These are phyloP conservation scores for Fusarium tricinctum DNA, from an alignment of 2,329 filamentous ascomycete genomes.

Conservation along the genomic window DNA sequence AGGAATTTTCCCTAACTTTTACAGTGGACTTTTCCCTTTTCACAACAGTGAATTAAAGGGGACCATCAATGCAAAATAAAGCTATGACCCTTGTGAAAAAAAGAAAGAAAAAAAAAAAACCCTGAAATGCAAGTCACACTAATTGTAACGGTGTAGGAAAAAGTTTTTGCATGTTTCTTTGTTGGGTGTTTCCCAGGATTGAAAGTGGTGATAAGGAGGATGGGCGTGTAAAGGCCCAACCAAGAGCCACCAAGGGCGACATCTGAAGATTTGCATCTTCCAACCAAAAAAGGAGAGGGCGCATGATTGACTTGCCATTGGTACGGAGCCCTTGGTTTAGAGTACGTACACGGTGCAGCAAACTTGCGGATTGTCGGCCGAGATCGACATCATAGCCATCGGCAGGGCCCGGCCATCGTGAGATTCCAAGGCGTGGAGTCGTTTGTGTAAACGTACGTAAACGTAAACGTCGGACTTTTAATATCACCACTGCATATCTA, in stretches of 20 bases:
- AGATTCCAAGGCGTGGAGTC: conserved; percentile 11
- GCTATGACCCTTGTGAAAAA: conserved; percentile 14
- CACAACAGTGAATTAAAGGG: neutral
- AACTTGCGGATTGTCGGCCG: conserved; percentile 24
- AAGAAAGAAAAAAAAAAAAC: conserved; percentile 18
- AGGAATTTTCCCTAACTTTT: conserved; percentile 25
- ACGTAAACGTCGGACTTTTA: neutral
- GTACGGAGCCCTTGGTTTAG: too few relatives aligned
- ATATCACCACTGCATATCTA: conserved; percentile 12
- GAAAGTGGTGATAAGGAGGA: too few relatives aligned
- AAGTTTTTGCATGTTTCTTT: conserved; percentile 3
- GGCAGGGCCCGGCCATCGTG: conserved; percentile 44
- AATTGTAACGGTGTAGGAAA: neutral
- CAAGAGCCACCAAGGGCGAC: conserved; percentile 9
- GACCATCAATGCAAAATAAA: neutral
- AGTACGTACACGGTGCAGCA: too few relatives aligned
- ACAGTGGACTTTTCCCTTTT: neutral
- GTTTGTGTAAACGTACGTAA: neutral
- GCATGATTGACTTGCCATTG: conserved; percentile 11
- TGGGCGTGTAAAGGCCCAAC: conserved; percentile 30
- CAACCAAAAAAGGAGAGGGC: conserved; percentile 25
- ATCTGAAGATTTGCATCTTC: conserved; percentile 14
- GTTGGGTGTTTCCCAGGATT: neutral
- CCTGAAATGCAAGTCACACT: neutral
- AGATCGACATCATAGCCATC: conserved; percentile 48